Evolutionary conservation across 192 early-diverging fungal genomes (phyloP), one percentile per base, ranked within the genome.

Genomic region (Dimargaris cristalligena): DNA sequence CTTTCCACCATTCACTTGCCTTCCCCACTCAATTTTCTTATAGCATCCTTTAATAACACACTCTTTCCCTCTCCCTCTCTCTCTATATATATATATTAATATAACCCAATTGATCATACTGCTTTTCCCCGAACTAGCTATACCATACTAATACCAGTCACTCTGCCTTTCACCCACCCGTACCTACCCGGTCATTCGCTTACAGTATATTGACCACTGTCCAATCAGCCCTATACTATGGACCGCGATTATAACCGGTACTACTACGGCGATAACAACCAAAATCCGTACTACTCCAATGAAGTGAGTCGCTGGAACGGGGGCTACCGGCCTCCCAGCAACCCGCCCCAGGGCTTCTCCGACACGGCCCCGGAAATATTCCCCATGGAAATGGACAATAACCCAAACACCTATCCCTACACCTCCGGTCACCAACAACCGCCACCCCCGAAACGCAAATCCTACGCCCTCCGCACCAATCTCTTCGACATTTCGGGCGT

Each of bases 261-360:
- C 50, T 52, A 52, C 23, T 30, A 30, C 30, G 13, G 50, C 30
- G 28, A 18, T 14, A 30, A 52, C 26, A 26, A 52, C 14, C 26
- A 52, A 18, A 26, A 52, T 14, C 50, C 28, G 26, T 52, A 52
- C 23, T 52, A 26, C 50, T 52, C 50, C 30, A 26, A 52, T 14
- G 50, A 25, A 26, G 20, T 18, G 22, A 26, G 28, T 25, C 13
- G 30, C 20, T 52, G 14, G 2, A 26, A 52, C 23, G 50, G 20
- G 0, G 28, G 14, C 13, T 26, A 52, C 30, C 22, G 28, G 2
- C 28, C 20, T 26, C 50, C 50, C 50, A 52, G 28, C 50, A 18
- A 18, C 1, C 50, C 50, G 28, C 50, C 50, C 14, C 50, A 26
- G 50, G 50, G 50, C 23, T 23, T 25, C 2, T 26, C 50, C 16